These are phyloP conservation scores for Yarrowia bubula DNA, from an alignment of 805 yeast genomes.

Conservation along the genomic window DNA sequence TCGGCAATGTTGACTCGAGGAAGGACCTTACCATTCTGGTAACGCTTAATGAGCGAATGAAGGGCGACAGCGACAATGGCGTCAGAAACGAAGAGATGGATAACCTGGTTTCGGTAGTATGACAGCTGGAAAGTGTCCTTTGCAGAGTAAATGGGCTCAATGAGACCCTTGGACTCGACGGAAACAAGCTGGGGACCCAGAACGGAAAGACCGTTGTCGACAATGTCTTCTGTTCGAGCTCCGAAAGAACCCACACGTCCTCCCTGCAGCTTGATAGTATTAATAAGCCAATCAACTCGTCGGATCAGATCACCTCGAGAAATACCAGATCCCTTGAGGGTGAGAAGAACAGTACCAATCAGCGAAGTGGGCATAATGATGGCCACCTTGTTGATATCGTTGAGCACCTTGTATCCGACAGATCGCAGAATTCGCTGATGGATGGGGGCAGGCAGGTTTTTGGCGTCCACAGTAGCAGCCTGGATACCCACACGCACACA, in stretches of 20 bases:
- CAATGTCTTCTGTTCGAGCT: conserved; percentile 38
- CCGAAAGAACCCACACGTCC: conserved; percentile 43
- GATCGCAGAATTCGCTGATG: conserved; percentile 44
- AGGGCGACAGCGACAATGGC: conserved; percentile 48
- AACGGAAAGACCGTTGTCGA: conserved; percentile 43
- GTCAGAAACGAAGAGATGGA: conserved; percentile 54
- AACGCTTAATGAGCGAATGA: conserved; percentile 38
- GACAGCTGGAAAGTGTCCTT: conserved; percentile 54
- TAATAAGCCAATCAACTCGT: conserved; percentile 41
- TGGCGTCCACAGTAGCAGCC: conserved; percentile 12
- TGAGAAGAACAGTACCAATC: conserved; percentile 48
- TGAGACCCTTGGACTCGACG: conserved; percentile 36
- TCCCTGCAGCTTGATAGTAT: conserved; percentile 40
- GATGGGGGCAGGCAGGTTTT: conserved; percentile 24
- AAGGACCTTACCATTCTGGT: conserved; percentile 30
- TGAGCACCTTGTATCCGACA: conserved; percentile 53
- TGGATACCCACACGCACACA: conserved; percentile 17
- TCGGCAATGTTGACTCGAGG: conserved; percentile 34
- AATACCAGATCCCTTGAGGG: conserved; percentile 44
- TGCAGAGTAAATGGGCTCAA: conserved; percentile 44
- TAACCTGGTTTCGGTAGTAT: conserved; percentile 56
- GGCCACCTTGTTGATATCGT: conserved; percentile 51
- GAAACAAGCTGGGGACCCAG: conserved; percentile 43
- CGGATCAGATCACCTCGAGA: conserved; percentile 39
- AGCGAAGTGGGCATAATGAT: conserved; percentile 55